Conservation (phyloP, 768 basidiomycete species). For the Tricholomella constricta region DNA sequence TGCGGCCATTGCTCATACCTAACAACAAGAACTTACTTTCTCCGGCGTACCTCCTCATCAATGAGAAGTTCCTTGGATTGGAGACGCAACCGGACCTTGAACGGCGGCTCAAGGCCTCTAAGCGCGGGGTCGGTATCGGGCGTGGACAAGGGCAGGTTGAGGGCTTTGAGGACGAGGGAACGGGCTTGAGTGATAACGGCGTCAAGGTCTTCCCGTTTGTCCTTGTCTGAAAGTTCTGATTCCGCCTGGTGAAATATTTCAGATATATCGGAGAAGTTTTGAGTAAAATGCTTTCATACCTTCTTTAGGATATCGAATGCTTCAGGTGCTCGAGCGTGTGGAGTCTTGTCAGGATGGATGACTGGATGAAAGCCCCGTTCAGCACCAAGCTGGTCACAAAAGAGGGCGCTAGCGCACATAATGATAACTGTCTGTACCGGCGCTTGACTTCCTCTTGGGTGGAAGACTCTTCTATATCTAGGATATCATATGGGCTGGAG, state of each 20-base stretch:
- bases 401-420: conserved; percentile 55
- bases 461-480: conserved; percentile 73
- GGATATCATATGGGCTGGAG: conserved; percentile 87
- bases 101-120: conserved; percentile 58
- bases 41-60: conserved; percentile 83
- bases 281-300: conserved; percentile 39
- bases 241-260: conserved; percentile 59
- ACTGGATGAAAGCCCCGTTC: conserved; percentile 45
- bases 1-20: conserved; percentile 3
- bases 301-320: conserved; percentile 95
- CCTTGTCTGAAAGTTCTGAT: conserved; percentile 76
- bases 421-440: conserved; percentile 81
- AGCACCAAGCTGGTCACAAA: not conserved
- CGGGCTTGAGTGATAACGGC: conserved; percentile 80
- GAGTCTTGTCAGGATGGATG: conserved; percentile 98
- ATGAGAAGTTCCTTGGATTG: conserved; percentile 86
- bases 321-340: conserved; percentile 85
- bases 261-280: not conserved
- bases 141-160: conserved; percentile 61
- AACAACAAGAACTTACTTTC: conserved; percentile 59
- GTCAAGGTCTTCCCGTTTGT: conserved; percentile 80
- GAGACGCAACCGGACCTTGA: conserved; percentile 64
- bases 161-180: conserved; percentile 59
- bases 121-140: conserved; percentile 61
- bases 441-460: conserved; percentile 87